Conservation (phyloP, 768 basidiomycete species). For the Aureoboletus auriporus region DNA sequence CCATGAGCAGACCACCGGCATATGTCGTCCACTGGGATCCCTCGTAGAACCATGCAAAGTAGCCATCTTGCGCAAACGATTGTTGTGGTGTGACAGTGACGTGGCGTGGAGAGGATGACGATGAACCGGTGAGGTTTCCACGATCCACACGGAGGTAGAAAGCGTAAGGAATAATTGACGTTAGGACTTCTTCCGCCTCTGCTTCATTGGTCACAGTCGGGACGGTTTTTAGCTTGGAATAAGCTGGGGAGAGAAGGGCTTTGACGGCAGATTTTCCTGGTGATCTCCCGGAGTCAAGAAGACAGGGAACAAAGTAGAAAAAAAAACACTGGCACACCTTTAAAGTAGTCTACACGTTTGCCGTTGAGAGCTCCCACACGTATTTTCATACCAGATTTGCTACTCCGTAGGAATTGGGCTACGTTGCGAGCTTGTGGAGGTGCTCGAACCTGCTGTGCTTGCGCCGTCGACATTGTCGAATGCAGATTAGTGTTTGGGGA, state of each 20-base stretch:
- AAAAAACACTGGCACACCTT: slow-evolving; percentile 53
- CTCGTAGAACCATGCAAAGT: slow-evolving; percentile 97
- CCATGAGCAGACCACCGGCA: slow-evolving; percentile 87
- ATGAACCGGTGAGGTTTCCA: slow-evolving; percentile 45
- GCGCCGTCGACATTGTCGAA: slow-evolving; percentile 40
- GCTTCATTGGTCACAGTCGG: slow-evolving; percentile 70
- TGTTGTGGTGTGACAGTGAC: slow-evolving; percentile 70
- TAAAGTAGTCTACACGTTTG: slow-evolving; percentile 97
- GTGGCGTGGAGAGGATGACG: slow-evolving; percentile 68
- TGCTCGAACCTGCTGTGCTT: slow-evolving; percentile 72
- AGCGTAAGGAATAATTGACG: slow-evolving; percentile 71
- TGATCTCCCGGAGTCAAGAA: background rate
- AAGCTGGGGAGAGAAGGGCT: slow-evolving; percentile 87
- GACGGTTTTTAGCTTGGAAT: slow-evolving; percentile 78
- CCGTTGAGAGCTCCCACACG: slow-evolving; percentile 89
- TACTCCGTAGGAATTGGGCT: slow-evolving; percentile 82
- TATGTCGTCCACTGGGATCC: slow-evolving; percentile 93
- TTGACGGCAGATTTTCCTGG: slow-evolving; percentile 91
- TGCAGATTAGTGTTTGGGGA: too few relatives aligned
- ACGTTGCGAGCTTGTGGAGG: slow-evolving; percentile 77
- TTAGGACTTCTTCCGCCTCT: slow-evolving; percentile 67
- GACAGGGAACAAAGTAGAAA: background rate
- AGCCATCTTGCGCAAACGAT: slow-evolving; percentile 67
- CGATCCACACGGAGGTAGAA: slow-evolving; percentile 94
- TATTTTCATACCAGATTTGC: slow-evolving; percentile 83